A percentile compares a stretch with the other conserved stretches of the same genome.
These are phyloP conservation scores for Corchorus capsularis DNA, from an alignment of 345 rosid genomes.

Conservation along the genomic window DNA sequence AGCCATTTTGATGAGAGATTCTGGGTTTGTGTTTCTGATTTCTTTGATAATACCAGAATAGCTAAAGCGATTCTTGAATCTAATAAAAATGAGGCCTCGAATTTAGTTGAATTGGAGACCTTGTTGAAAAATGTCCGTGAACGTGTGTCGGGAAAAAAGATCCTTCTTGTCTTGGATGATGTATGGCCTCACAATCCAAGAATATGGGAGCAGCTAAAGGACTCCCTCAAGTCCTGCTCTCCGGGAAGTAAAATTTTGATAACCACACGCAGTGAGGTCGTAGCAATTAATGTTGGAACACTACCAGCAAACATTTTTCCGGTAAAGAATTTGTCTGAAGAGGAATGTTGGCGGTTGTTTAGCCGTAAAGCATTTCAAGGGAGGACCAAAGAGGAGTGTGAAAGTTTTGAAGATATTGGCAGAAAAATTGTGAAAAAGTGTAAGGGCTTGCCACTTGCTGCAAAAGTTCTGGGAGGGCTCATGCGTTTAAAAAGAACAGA, in stretches of 20 bases:
- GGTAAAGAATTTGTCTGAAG: background rate
- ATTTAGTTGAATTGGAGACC: background rate
- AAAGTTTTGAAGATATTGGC: background rate
- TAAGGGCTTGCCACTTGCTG: background rate
- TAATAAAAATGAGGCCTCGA: background rate
- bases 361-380: background rate
- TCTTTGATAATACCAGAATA: background rate
- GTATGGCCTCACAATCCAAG: background rate
- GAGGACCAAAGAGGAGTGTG: background rate
- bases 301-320: background rate
- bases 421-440: background rate
- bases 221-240: background rate
- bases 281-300: background rate
- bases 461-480: background rate
- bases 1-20: background rate
- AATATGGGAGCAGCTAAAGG: background rate
- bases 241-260: background rate
- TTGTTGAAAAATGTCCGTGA: background rate
- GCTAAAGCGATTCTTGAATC: background rate
- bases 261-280: background rate
- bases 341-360: background rate
- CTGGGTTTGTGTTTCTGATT: background rate
- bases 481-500: background rate
- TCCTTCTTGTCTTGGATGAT: slow-evolving; percentile 1
- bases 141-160: background rate